A percentile compares a stretch with the other conserved stretches of the same genome.
These are phyloP conservation scores for Aspergillus costaricaensis DNA, from an alignment of 2,329 filamentous ascomycete genomes.

Conservation along the genomic window DNA sequence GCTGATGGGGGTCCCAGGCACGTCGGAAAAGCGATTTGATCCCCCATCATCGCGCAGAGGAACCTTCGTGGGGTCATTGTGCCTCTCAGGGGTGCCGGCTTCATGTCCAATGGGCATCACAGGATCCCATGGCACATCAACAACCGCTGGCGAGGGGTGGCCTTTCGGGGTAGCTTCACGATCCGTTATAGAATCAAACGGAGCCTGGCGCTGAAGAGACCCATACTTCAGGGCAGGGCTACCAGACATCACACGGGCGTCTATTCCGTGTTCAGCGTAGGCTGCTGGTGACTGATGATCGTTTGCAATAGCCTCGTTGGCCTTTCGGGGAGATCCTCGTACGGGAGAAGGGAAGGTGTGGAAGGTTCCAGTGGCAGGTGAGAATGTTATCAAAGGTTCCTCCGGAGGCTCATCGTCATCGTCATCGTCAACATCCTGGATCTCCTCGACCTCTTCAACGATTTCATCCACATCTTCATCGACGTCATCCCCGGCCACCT, in stretches of 20 bases:
- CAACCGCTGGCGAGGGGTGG: conserved; percentile 13
- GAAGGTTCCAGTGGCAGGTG: conserved; percentile 48
- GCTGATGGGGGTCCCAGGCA: conserved; percentile 48
- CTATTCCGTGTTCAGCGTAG: conserved; percentile 10
- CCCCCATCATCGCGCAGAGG: conserved; percentile 34
- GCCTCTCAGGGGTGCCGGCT: conserved; percentile 2
- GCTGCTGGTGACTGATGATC: conserved; percentile 14
- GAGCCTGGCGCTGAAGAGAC: conserved; percentile 9
- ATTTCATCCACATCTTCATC: conserved; percentile 5
- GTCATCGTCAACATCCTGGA: conserved; percentile 3
- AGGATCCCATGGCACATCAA: conserved; percentile 17
- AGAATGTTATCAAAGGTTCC: conserved; percentile 46
- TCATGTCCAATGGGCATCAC: conserved; percentile 1
- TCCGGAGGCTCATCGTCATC: conserved; percentile 25
- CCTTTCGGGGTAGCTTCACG: conserved; percentile 16
- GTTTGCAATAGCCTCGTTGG: conserved; percentile 21
- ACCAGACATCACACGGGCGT: conserved; percentile 3
- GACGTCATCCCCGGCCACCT: background rate
- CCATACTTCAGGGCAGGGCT: conserved; percentile 16
- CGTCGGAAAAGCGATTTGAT: conserved; percentile 26
- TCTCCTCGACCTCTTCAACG: background rate
- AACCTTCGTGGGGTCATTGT: conserved; percentile 32
- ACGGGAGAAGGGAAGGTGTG: conserved; percentile 42
- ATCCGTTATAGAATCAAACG: conserved; percentile 17
- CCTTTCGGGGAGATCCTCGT: conserved; percentile 28